Evolutionary conservation across 108 stramenopile genomes (phyloP).

Genomic region (Phaeodactylum tricornutum): DNA sequence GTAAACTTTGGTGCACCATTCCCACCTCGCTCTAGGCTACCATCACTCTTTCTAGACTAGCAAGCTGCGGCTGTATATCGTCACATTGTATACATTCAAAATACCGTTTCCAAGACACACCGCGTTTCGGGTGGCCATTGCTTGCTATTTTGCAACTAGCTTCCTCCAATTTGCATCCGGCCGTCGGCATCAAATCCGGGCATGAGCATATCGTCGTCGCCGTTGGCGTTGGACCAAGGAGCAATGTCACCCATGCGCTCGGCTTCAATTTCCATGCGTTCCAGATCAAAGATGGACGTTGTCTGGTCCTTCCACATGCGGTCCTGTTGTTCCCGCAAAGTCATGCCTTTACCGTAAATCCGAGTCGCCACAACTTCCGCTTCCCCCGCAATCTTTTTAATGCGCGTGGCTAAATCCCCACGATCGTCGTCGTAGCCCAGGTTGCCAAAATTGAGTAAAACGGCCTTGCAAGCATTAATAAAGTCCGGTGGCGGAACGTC

Average conservation of each 20-base stretch:
- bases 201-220: conserved; percentile 54
- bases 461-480: conserved; percentile 83
- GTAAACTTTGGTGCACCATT: no score
- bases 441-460: conserved; percentile 84
- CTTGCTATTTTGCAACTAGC: no score
- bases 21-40: no score
- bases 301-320: conserved; percentile 77
- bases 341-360: conserved; percentile 86
- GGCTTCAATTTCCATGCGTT: conserved; percentile 79
- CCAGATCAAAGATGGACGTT: conserved; percentile 85
- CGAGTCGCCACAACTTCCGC: conserved; percentile 82
- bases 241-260: conserved; percentile 63
- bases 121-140: no score
- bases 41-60: no score
- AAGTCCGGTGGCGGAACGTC: conserved; percentile 87
- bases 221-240: conserved; percentile 75
- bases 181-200: conserved; percentile 75
- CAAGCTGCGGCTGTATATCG: no score
- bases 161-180: conserved; percentile 76
- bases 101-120: no score
- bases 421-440: conserved; percentile 54
- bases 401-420: conserved; percentile 65
- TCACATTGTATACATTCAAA: no score
- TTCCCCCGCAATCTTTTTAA: conserved; percentile 70
- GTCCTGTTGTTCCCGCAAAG: conserved; percentile 80